A percentile compares a stretch with the other conserved stretches of the same genome.
Conservation (phyloP, 1,139 yeast species). For the Kurtzmaniella quercitrusa region DNA sequence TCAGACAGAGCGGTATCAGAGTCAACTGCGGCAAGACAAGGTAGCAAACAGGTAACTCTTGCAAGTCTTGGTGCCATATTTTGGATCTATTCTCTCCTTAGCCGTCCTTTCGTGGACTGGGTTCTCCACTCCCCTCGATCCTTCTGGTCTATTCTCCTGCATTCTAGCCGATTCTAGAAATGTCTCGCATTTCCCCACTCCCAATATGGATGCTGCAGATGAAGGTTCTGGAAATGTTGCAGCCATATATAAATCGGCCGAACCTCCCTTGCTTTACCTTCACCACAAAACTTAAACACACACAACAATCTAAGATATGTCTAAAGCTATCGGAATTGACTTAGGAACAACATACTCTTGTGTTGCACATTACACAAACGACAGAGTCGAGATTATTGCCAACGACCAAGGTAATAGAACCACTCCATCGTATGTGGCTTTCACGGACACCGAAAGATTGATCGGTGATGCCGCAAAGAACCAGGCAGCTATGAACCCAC, state of each 20-base stretch:
- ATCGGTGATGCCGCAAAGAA: constrained; percentile 60
- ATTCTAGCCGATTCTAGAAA: background rate
- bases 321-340: constrained; percentile 75
- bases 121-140: background rate
- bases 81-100: too few species aligned
- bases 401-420: constrained; percentile 32
- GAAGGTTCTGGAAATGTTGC: background rate
- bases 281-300: background rate
- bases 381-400: constrained; percentile 66
- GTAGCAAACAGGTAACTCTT: too few species aligned
- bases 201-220: background rate
- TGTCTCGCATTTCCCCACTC: background rate
- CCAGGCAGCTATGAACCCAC: constrained; percentile 56
- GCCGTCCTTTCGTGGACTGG: too few species aligned
- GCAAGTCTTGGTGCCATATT: too few species aligned
- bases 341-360: constrained; percentile 80
- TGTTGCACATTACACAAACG: constrained; percentile 71
- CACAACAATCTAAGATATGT: constrained; percentile 28
- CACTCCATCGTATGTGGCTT: constrained; percentile 15
- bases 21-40: too few species aligned
- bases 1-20: too few species aligned
- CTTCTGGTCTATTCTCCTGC: background rate
- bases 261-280: background rate
- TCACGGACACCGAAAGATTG: constrained; percentile 52
- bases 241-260: background rate